These are phyloP conservation scores for Gaeumannomyces sp. DNA, from an alignment of 2,329 filamentous ascomycete genomes.

Conservation along the genomic window DNA sequence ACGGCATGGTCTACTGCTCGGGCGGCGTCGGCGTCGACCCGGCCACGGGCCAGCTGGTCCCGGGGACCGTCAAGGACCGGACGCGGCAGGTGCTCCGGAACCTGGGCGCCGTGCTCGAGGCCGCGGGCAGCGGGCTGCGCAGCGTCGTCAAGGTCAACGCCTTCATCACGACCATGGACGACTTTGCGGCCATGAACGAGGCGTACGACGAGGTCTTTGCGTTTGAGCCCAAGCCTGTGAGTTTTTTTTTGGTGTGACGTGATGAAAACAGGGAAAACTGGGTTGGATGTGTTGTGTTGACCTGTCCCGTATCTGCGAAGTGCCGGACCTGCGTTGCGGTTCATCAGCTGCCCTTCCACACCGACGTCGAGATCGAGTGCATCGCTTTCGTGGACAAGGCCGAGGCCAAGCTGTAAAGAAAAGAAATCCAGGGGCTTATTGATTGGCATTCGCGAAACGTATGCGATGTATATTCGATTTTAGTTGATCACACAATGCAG, in stretches of 20 bases:
- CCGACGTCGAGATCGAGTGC: constrained; percentile 71
- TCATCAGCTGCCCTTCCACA: constrained; percentile 62
- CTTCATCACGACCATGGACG: constrained; percentile 44
- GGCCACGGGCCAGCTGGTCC: constrained; percentile 44
- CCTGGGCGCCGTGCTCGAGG: constrained; percentile 52
- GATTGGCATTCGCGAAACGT: not conserved
- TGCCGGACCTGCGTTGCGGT: constrained; percentile 66
- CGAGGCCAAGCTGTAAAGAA: not conserved
- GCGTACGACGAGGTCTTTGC: constrained; percentile 46
- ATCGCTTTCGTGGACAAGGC: constrained; percentile 20
- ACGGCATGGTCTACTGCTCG: constrained; percentile 66
- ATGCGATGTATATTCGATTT: no score
- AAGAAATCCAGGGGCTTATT: not conserved
- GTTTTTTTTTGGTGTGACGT: constrained; percentile 15
- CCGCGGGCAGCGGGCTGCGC: constrained; percentile 50
- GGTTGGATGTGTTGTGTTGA: not conserved
- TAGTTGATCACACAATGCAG: no score
- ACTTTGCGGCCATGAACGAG: constrained; percentile 43
- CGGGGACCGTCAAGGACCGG: constrained; percentile 49
- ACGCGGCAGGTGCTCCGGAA: constrained; percentile 46
- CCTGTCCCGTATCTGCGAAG: constrained; percentile 20
- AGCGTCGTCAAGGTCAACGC: constrained; percentile 64
- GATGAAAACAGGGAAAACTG: no score
- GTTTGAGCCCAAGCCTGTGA: constrained; percentile 38
- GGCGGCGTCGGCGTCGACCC: constrained; percentile 55